Evolutionary conservation across 1,284 basidiomycete genomes (phyloP).

Genomic region (Schizopora paradoxa): DNA sequence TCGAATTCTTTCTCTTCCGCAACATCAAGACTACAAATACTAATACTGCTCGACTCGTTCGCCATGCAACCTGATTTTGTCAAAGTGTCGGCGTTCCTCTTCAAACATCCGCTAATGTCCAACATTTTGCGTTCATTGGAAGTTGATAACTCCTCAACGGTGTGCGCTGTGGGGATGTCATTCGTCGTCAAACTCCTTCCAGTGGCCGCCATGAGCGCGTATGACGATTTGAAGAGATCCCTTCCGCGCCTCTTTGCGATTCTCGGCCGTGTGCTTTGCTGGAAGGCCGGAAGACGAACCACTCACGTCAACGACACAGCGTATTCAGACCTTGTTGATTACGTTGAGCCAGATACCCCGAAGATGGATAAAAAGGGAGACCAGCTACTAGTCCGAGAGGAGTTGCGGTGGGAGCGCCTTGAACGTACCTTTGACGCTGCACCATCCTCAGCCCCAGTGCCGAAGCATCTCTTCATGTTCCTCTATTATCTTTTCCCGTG

Average conservation of each 20-base stretch:
- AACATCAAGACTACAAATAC: constrained; percentile 58
- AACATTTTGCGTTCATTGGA: constrained; percentile 58
- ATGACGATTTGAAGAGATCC: constrained; percentile 45
- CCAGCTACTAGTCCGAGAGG: constrained; percentile 41
- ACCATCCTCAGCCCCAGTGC: constrained; percentile 46
- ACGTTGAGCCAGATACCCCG: constrained; percentile 19
- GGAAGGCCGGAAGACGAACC: constrained; percentile 44
- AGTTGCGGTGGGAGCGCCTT: constrained; percentile 60
- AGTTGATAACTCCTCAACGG: constrained; percentile 67
- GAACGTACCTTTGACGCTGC: constrained; percentile 50
- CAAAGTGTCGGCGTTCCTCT: constrained; percentile 44
- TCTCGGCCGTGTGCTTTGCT: constrained; percentile 63
- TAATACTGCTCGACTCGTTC: constrained; percentile 57
- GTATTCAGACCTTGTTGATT: constrained; percentile 21
- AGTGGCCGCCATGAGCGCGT: constrained; percentile 60
- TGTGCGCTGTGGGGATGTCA: constrained; percentile 55
- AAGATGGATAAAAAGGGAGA: constrained; percentile 34
- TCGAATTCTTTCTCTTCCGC: constrained; percentile 54
- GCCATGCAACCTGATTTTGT: constrained; percentile 51
- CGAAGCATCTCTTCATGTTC: constrained; percentile 64
- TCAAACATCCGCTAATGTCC: constrained; percentile 55
- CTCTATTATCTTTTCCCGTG: constrained; percentile 87
- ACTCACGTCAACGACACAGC: constrained; percentile 20
- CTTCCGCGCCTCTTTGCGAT: constrained; percentile 61
- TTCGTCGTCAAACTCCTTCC: constrained; percentile 69